Evolutionary conservation across 495 filamentous ascomycete genomes (phyloP).

Genomic region (Penicillium arizonense): DNA sequence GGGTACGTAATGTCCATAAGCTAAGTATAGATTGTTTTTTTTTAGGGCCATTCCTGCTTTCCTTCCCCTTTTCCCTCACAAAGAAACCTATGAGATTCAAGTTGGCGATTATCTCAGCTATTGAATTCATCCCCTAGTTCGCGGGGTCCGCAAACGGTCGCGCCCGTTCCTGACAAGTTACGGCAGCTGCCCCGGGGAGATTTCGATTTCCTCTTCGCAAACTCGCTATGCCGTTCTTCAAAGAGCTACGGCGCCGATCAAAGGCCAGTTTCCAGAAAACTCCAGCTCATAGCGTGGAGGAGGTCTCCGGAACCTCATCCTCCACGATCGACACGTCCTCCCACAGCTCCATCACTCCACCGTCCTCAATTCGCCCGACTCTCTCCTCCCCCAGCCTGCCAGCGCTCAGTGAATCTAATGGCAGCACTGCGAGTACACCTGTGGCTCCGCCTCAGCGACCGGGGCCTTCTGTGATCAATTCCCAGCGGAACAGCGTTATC

Average conservation of each 20-base stretch:
- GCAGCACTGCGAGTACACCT: constrained; percentile 31
- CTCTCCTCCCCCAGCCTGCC: constrained; percentile 53
- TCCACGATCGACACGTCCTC: constrained; percentile 62
- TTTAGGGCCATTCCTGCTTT: background rate
- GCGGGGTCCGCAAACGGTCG: constrained; percentile 44
- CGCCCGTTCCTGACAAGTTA: constrained; percentile 21
- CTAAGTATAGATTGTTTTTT: constrained; percentile 4
- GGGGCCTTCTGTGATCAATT: constrained; percentile 38
- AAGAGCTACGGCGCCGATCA: constrained; percentile 72
- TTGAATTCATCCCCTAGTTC: constrained; percentile 12
- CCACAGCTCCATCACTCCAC: constrained; percentile 55
- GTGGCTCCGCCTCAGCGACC: constrained; percentile 42
- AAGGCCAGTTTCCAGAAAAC: constrained; percentile 62
- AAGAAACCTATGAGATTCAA: background rate
- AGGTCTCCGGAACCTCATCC: constrained; percentile 56
- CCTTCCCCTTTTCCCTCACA: background rate
- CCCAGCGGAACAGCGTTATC: constrained; percentile 50
- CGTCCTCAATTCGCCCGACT: constrained; percentile 58
- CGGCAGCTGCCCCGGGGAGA: constrained; percentile 19
- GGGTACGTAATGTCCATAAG: constrained; percentile 22
- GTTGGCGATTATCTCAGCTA: background rate
- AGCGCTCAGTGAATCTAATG: constrained; percentile 46
- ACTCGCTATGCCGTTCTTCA: constrained; percentile 64
- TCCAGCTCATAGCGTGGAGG: constrained; percentile 49
- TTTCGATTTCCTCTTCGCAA: constrained; percentile 2